phyloP scores from a whole-genome alignment of 345 rosid species.

The Hibiscus trionum region DNA sequence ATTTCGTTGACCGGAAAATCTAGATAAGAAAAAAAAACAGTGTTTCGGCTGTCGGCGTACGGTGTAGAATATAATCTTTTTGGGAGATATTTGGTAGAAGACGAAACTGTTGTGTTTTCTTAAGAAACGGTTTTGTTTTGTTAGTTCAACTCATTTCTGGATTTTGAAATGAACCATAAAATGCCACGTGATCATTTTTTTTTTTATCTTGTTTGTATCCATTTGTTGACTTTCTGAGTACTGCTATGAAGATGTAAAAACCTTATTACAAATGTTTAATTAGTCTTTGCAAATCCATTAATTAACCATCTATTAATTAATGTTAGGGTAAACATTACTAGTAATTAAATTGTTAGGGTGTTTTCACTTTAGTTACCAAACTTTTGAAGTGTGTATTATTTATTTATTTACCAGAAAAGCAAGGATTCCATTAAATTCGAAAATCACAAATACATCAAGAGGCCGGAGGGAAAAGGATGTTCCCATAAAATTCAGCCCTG shows the following conservation, averaged over 20 bases:
- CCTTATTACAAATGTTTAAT: too few relatives aligned
- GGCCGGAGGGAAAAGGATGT: too few relatives aligned
- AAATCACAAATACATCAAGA: too few relatives aligned
- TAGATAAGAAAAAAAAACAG: background rate
- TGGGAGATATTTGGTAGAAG: background rate
- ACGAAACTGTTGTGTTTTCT: background rate
- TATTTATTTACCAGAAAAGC: too few relatives aligned
- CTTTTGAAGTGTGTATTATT: too few relatives aligned
- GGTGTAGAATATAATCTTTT: background rate
- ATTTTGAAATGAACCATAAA: background rate
- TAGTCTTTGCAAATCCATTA: too few relatives aligned
- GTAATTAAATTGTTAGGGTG: too few relatives aligned
- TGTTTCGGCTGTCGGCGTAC: background rate
- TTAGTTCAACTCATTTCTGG: background rate
- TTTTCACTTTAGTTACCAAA: too few relatives aligned
- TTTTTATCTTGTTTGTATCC: background rate
- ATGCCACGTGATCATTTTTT: background rate
- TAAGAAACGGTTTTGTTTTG: background rate
- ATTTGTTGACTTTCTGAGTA: background rate
- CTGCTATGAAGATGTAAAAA: background rate
- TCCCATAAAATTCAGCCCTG: too few relatives aligned
- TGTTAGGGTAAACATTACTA: too few relatives aligned
- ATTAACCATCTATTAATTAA: too few relatives aligned
- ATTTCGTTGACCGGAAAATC: slow-evolving; percentile 19
- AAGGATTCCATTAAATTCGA: too few relatives aligned